Base-by-base conservation (phyloP, 148 eudicot genomes). In the Camellia japonica region DNA sequence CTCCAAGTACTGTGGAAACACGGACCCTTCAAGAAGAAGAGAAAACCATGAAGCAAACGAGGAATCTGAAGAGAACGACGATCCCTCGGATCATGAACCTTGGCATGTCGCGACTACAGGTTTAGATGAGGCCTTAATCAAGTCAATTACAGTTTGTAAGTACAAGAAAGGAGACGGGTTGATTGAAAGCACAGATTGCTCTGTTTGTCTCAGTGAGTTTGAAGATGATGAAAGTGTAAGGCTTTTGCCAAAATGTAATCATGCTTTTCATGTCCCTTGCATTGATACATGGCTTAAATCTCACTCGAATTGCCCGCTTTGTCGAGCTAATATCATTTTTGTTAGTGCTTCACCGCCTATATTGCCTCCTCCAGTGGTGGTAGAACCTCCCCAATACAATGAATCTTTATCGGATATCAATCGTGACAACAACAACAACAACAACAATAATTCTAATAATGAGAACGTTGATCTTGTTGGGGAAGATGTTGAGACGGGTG, bases 201-300 rank as follows among this genome's bases (percentile, higher is more conserved):
- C 90, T 18, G 91, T 93, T 86, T 93, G 98, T 65, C 85, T 93
- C 8, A 87, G 91, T 59, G 98, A 92, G 85, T 89, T 93, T 20
- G 62, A 83, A 52, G 93, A 91, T 30, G 89, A 85, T 73, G 96
- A 92, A 60, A 83, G 77, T 59, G 78, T 93, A 49, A 86, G 92
- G 84, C 91, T 93, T 65, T 87, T 93, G 73, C 98, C 94, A 1
- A 92, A 93, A 86, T 93, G 98, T 79, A 88, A 85, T 68, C 98
- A 93, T 84, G 96, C 93, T 79, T 93, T 93, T 80, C 98, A 93
- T 86, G 90, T 90, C 15, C 42, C 69, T 20, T 93, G 98, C 79
- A 93, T 93, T 64, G 98, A 93, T 85, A 90, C 90, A 59, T 93
- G 98, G 98, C 96, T 93, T 65, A 90, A 81, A 65, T 89, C 90